Base-by-base conservation (phyloP, 1,139 yeast genomes). In the Maudiozyma humilis region DNA sequence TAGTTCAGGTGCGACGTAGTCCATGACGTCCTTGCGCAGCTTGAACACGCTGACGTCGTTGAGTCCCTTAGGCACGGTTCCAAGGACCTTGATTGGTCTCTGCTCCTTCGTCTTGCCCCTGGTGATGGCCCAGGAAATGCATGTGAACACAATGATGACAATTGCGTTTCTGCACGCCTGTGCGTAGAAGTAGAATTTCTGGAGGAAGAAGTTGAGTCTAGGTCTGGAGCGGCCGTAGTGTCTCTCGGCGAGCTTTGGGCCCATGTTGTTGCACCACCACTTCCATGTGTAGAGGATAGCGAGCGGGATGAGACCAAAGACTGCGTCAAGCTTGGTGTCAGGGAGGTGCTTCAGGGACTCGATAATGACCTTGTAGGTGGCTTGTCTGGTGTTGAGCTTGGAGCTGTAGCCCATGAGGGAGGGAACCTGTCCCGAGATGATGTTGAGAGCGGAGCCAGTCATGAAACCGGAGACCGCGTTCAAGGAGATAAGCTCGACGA, bases 391-490 rank as follows among this genome's bases (percentile, higher is more conserved):
- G 66, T 85, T 79, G 46, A 88, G 86, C 38, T 56, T 50, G 18
- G 67, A 73, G 52, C 66, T 70, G 66, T 72, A 83, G 20, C 97
- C 97, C 85, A 89, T 74, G 49, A 89, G 72, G 13, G 75, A 83
- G 1, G 96, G 96, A 7, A 88, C 81, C 67, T 89, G 96, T 34
- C 96, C 96, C 47, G 72, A 66, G 39, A 83, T 71, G 58, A 89
- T 89, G 55, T 72, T 79, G 57, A 89, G 76, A 3, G 96, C 96
- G 12, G 96, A 87, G 44, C 96, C 96, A 33, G 93, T 76, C 93
- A 89, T 89, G 68, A 88, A 89, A 0, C 96, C 97, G 70, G 88
- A 75, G 40, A 89, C 95, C 0, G 96, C 95, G 32, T 95, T 96
- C 55, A 82, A 71, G 5, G 96, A 87, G 55, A 89, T 87, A 60